Base-by-base conservation (phyloP, 345 rosid genomes). In the Eucalyptus cloeziana region DNA sequence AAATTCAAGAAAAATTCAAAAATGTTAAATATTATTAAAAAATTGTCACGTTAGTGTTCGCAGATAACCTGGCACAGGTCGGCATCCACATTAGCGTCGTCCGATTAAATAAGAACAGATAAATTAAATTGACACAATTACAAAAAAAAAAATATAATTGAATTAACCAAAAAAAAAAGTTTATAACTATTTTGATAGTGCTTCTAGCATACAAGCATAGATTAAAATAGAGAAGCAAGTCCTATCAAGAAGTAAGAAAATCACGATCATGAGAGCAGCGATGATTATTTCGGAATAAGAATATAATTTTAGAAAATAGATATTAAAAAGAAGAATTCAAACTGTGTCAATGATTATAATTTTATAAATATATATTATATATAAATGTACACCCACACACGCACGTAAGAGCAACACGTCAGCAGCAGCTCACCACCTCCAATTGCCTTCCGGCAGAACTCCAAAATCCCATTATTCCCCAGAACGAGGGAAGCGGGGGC, bases 61-160 rank as follows among this genome's bases (percentile, higher is more conserved):
- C 10, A 19, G 58, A 21, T 9, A 52, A 5, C 1, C 0, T n/a
- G 0, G 0, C 4, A 51, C 0, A 1, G 1, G 8, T 52, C 0
- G 1, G 1, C 7, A 2, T 52, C 2, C 1, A 52, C 2, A 1
- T 51, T 0, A 7, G 2, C 22, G 0, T 51, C 2, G 22, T 0
- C 4, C 8, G 0, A 2, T 1, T 0, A 19, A 52, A 52, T 19
- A 7, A 7, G 2, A 2, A 0, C 0, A 0, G 0, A 19, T 52
- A 2, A 2, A 19, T 0, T 52, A 2, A 7, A 19, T 7, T 52
- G 3, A 52, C 5, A 52, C 0, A 8, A 52, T 21, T 52, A 1
- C 0, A 52, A 52, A n/a, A n/a, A n/a, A n/a, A n/a, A n/a, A n/a
- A n/a, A n/a, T 52, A 52, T 52, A 2, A 52, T 52, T 21, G 1